These are phyloP conservation scores for Fusarium proliferatum DNA, from an alignment of 2,329 filamentous ascomycete species.

Conservation along the genomic window DNA sequence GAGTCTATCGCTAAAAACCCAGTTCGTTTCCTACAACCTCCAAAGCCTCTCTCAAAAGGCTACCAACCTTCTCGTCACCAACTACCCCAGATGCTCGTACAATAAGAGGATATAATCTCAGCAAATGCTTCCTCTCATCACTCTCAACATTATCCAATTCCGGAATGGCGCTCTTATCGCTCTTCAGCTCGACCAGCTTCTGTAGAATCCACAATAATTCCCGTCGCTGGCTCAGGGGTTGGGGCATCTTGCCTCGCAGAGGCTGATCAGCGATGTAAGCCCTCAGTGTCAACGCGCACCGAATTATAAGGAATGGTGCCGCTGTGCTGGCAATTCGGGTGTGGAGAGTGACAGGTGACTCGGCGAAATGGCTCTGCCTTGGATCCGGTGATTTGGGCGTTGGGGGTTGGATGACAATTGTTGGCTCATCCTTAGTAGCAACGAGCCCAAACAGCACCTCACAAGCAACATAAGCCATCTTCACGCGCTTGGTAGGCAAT, in stretches of 20 bases:
- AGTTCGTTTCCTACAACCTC: slow-evolving; percentile 69
- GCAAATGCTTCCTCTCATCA: slow-evolving; percentile 77
- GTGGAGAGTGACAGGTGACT: slow-evolving; percentile 51
- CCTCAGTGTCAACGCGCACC: slow-evolving; percentile 82
- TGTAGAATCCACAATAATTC: slow-evolving; percentile 80
- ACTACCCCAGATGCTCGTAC: slow-evolving; percentile 68
- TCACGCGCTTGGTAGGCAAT: slow-evolving; percentile 70
- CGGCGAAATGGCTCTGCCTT: slow-evolving; percentile 34
- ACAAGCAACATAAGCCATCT: slow-evolving; percentile 83
- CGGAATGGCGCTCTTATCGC: slow-evolving; percentile 77
- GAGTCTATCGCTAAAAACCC: slow-evolving; percentile 26
- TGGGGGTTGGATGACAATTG: slow-evolving; percentile 54
- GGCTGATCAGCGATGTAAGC: slow-evolving; percentile 93
- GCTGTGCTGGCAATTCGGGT: slow-evolving; percentile 77
- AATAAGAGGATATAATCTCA: slow-evolving; percentile 83
- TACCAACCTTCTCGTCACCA: slow-evolving; percentile 70
- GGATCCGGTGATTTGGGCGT: slow-evolving; percentile 55
- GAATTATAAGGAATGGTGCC: slow-evolving; percentile 83
- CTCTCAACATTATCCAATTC: slow-evolving; percentile 61
- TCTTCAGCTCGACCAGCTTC: slow-evolving; percentile 73
- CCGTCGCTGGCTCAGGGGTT: slow-evolving; percentile 81
- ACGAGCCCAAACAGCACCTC: slow-evolving; percentile 81
- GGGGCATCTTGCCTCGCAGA: slow-evolving; percentile 87
- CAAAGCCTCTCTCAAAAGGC: slow-evolving; percentile 68
- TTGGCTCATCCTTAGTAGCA: slow-evolving; percentile 54